Evolutionary conservation across 768 basidiomycete genomes (phyloP).

Genomic region (Pleurotus giganteus): DNA sequence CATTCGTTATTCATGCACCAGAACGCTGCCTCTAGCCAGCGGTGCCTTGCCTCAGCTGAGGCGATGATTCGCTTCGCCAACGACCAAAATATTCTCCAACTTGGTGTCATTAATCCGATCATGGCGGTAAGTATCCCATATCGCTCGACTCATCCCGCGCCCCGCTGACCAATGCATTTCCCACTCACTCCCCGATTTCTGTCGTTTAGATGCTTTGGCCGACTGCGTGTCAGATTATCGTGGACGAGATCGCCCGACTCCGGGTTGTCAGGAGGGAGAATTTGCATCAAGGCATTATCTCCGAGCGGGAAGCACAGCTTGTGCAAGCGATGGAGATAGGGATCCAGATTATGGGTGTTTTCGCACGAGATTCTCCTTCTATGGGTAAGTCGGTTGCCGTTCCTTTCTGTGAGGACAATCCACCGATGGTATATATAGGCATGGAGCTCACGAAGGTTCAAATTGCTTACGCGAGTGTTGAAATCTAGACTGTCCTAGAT

Average conservation of each 20-base stretch:
- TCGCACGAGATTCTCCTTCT: neutral
- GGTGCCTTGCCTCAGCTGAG: constrained; percentile 8
- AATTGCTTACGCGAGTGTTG: neutral
- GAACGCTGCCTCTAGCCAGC: constrained; percentile 1
- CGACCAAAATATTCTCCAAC: constrained; percentile 28
- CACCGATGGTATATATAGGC: no score
- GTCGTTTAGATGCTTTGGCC: constrained; percentile 41
- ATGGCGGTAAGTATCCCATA: constrained; percentile 44
- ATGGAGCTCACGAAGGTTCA: constrained; percentile 2
- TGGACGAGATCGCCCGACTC: constrained; percentile 37
- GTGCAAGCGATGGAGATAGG: neutral
- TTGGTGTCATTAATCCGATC: constrained; percentile 45
- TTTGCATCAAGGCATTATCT: constrained; percentile 26
- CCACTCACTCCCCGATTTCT: constrained; percentile 8
- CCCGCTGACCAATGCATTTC: constrained; percentile 8
- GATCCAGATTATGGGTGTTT: constrained; percentile 1
- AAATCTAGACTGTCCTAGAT: neutral
- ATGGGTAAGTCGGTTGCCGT: neutral
- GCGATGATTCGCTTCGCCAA: constrained; percentile 33
- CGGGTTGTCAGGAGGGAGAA: constrained; percentile 18
- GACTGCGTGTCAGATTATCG: constrained; percentile 43
- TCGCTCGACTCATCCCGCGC: no score
- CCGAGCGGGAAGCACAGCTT: constrained; percentile 30
- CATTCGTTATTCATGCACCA: constrained; percentile 5
- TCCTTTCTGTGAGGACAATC: neutral